Percentiles rank a stretch among this genome's conserved stretches.
Conservation (phyloP, 805 yeast species). For the Metschnikowia hibisci region DNA sequence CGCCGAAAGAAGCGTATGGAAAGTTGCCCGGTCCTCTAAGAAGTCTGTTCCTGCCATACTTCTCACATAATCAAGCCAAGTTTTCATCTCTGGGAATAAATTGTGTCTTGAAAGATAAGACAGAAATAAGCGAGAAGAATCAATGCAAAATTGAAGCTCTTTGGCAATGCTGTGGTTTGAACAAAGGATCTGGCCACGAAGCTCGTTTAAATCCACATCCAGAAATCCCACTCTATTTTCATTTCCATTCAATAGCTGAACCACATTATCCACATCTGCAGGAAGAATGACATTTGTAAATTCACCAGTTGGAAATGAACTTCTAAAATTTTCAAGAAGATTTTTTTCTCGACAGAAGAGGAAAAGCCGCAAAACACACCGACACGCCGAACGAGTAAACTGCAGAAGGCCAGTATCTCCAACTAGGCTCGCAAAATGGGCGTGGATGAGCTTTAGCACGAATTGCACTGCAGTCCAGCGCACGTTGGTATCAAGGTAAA, state of each 20-base stretch:
- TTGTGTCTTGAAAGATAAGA: conserved; percentile 1
- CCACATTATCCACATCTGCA: not conserved
- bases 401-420: not conserved
- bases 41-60: conserved; percentile 7
- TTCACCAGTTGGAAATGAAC: conserved; percentile 12
- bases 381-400: conserved; percentile 19
- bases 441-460: conserved; percentile 25
- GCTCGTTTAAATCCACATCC: conserved; percentile 14
- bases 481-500: conserved; percentile 22
- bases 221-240: conserved; percentile 7
- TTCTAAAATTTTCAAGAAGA: conserved; percentile 20
- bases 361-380: conserved; percentile 24
- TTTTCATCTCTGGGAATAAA: conserved; percentile 1
- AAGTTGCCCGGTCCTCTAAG: conserved; percentile 12
- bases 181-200: conserved; percentile 2
- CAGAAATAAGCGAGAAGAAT: conserved; percentile 1
- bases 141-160: conserved; percentile 10
- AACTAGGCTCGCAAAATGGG: conserved; percentile 9
- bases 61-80: conserved; percentile 24
- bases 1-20: conserved; percentile 33
- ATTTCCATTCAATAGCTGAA: not conserved
- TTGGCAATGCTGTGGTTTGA: not conserved
- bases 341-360: conserved; percentile 21
- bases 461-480: conserved; percentile 27
- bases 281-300: not conserved